phyloP scores from a whole-genome alignment of 176 grass and related monocot genomes.

The Hordeum vulgare region MorexV3_pseudomolecules_assembly NC_058520.1:13853974-13854473 shows the following conservation, averaged over 20 bases:
- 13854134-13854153: too few species aligned
- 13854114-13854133: too few species aligned
- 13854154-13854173: too few species aligned
- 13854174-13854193: too few species aligned
- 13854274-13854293: background rate
- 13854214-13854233: background rate
- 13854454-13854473: background rate
- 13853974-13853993: background rate
- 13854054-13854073: too few species aligned
- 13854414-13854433: constrained; percentile 16
- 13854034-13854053: too few species aligned
- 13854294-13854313: background rate
- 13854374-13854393: background rate
- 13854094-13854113: too few species aligned
- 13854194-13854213: background rate
- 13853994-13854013: background rate
- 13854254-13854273: background rate
- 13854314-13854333: background rate
- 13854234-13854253: background rate
- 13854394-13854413: constrained; percentile 17
- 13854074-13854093: too few species aligned
- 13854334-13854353: background rate
- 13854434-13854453: constrained; percentile 26
- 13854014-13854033: background rate
- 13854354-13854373: background rate